Evolutionary conservation across 352 stramenopile species (phyloP), one percentile per base, ranked within the genome.

Genomic region (Globisporangium radiosum): DNA sequence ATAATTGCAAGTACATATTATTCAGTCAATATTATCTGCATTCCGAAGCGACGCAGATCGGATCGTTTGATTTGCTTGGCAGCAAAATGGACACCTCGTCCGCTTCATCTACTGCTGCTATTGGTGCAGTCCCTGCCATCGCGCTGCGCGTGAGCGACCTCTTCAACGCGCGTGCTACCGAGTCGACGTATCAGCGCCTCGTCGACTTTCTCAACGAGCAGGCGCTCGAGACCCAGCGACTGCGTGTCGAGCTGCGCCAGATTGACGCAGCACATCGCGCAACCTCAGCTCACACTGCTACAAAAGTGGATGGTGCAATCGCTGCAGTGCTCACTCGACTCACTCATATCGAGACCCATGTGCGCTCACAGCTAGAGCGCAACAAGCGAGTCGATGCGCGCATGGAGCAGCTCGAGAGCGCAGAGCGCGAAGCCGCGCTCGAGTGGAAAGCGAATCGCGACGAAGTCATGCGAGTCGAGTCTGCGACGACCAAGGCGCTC

Each of bases 121-220:
- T 2, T 25, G 19, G 19, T 25, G 19, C 19, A 25, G 14, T 25
- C 4, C 9, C 33, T 61, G 1, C 19, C 19, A 25, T 25, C 19
- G 33, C 45, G 48, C 38, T 66, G 48, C 60, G 42, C 15, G 66
- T 87, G 13, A 47, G 60, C 43, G 76, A 90, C 14, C 60, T 90
- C 15, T 90, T 85, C 61, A 69, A 87, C 45, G 74, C 72, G 5
- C 67, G 78, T 45, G 75, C 76, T 2, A 63, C 74, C 3, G 69
- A 85, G 45, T 70, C 64, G 7, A 72, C 77, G 15, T 76, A 76
- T 63, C 72, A 82, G 57, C 70, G 77, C 1, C 76, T 90, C 15
- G 78, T 87, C 19, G 70, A 76, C n/a, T 71, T 82, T 45, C 73
- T 90, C 54, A 90, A 90, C 60, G 52, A 66, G 7, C 80, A 90